Percentiles rank a stretch among this genome's conserved stretches.
Conservation (phyloP, 2,329 filamentous ascomycete genomes). For the Davidsoniella eucalypti region DNA sequence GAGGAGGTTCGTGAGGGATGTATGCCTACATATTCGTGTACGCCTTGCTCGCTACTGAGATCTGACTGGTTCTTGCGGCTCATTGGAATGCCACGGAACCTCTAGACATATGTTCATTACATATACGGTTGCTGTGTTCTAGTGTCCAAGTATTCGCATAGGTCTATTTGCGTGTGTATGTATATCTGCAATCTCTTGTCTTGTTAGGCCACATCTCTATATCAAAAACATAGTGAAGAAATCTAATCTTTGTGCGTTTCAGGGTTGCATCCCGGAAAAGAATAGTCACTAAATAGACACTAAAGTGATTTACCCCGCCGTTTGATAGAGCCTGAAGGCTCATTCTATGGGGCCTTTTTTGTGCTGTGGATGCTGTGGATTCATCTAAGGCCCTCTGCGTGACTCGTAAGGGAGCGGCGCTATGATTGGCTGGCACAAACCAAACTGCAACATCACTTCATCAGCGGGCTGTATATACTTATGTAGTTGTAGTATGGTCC, state of each 20-base stretch:
- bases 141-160: no score
- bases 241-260: background rate
- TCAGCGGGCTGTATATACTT: background rate
- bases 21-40: background rate
- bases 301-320: slow-evolving; percentile 11
- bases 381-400: background rate
- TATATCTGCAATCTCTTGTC: background rate
- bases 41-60: background rate
- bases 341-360: background rate
- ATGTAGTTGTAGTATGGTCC: background rate
- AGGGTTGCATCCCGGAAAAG: slow-evolving; percentile 5
- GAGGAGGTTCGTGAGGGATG: background rate
- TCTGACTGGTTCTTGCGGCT: background rate
- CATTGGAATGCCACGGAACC: background rate
- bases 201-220: background rate
- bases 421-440: slow-evolving; percentile 2
- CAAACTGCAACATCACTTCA: background rate
- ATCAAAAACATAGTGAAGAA: background rate
- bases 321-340: background rate
- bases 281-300: slow-evolving; percentile 8
- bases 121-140: no score
- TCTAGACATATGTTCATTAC: background rate
- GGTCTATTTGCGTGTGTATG: no score
- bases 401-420: slow-evolving; percentile 1
- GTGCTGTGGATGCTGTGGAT: background rate